Evolutionary conservation across 2,329 filamentous ascomycete species (phyloP).

Genomic region (Botryosphaeria dothidea): DNA sequence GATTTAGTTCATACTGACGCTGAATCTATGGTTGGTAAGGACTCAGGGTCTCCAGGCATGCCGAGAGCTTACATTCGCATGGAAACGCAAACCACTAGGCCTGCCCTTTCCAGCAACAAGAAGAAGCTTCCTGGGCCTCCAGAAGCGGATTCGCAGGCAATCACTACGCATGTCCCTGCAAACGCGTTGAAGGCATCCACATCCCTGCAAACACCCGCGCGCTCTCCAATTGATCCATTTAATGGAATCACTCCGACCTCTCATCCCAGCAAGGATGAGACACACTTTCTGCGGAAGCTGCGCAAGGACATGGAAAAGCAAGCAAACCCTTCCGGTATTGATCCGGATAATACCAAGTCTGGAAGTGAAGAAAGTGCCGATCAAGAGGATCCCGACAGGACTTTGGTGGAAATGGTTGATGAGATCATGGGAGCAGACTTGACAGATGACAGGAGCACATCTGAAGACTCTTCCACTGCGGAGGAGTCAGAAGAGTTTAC

Average conservation of each 20-base stretch:
- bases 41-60: neutral
- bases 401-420: slow-evolving; percentile 26
- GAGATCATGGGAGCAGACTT: slow-evolving; percentile 10
- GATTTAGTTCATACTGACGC: no score
- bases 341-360: neutral
- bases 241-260: neutral
- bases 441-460: neutral
- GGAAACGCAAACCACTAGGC: neutral
- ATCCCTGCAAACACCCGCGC: neutral
- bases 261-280: neutral
- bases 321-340: neutral
- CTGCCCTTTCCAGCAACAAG: slow-evolving; percentile 42
- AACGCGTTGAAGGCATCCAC: slow-evolving; percentile 1
- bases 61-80: neutral
- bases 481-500: slow-evolving; percentile 20
- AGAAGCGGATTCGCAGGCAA: slow-evolving; percentile 39
- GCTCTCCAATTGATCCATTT: neutral
- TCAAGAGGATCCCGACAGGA: slow-evolving; percentile 24
- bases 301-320: slow-evolving; percentile 15
- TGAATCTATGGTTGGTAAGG: neutral
- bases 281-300: slow-evolving; percentile 10
- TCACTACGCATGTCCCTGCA: slow-evolving; percentile 37
- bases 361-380: neutral
- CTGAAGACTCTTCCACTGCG: neutral
- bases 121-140: slow-evolving; percentile 45